Evolutionary conservation across 768 basidiomycete species (phyloP).

Genomic region (Mycena floridula): DNA sequence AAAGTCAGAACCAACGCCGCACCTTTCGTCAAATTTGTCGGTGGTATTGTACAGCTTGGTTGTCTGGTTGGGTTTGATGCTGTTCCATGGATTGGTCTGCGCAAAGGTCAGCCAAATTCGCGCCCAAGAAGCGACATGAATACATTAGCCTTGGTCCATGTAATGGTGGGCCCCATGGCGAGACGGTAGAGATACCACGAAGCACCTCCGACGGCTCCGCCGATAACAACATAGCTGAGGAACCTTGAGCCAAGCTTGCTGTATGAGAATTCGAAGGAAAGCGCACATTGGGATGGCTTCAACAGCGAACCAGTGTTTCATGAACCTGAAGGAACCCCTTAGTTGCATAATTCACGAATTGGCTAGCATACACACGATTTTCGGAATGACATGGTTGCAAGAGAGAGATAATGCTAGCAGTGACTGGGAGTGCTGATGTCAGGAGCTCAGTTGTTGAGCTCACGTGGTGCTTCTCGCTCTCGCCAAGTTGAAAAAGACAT

Average conservation of each 20-base stretch:
- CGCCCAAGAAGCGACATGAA: too few species aligned
- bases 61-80: constrained; percentile 66
- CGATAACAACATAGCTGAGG: constrained; percentile 44
- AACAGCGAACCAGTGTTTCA: constrained; percentile 38
- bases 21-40: constrained; percentile 75
- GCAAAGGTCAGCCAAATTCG: neutral
- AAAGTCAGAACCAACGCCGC: constrained; percentile 18
- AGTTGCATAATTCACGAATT: too few species aligned
- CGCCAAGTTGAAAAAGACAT: too few species aligned
- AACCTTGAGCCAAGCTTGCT: neutral
- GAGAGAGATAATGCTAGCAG: too few species aligned
- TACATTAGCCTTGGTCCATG: constrained; percentile 1
- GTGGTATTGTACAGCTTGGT: constrained; percentile 66
- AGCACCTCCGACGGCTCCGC: constrained; percentile 50
- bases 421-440: too few species aligned
- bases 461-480: too few species aligned
- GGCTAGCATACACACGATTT: too few species aligned
- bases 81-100: constrained; percentile 84
- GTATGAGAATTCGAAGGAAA: neutral
- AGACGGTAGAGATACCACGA: constrained; percentile 64
- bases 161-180: constrained; percentile 43
- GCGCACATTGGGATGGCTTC: constrained; percentile 22
- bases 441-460: too few species aligned
- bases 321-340: too few species aligned
- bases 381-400: too few species aligned